Conservation (phyloP, 345 rosid species). For the Turritis glabra region DNA sequence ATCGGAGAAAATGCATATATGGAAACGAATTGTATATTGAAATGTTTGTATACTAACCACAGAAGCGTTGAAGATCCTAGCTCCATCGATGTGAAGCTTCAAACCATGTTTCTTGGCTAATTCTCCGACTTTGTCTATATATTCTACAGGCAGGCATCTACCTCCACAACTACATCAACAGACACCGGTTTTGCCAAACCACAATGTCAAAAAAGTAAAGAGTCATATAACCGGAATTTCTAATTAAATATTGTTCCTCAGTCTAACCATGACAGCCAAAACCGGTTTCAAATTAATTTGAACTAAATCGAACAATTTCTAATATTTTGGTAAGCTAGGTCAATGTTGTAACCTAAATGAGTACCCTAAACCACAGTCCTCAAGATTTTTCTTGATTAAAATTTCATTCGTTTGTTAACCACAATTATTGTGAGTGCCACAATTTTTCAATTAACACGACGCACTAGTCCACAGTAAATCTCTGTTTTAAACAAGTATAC, state of each 20-base stretch:
- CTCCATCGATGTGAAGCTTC: conserved; percentile 96
- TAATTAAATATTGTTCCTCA: not conserved
- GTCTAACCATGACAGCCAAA: not conserved
- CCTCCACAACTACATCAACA: conserved; percentile 75
- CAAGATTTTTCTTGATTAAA: not conserved
- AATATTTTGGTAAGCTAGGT: not conserved
- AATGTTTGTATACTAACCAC: conserved; percentile 53
- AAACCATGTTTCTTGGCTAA: conserved; percentile 77
- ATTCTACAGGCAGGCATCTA: conserved; percentile 70
- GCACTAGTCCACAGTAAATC: too few species aligned
- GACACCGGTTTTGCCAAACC: conserved; percentile 7
- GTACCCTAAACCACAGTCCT: not conserved
- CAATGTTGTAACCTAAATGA: not conserved
- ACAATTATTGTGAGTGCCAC: too few species aligned
- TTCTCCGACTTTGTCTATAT: conserved; percentile 71
- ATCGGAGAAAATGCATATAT: not conserved
- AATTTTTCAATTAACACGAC: too few species aligned
- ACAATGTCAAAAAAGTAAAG: not conserved
- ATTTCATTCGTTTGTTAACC: too few species aligned
- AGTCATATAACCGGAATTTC: not conserved
- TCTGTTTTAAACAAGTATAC: too few species aligned
- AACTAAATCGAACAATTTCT: not conserved
- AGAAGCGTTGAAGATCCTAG: conserved; percentile 93
- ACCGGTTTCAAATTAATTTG: not conserved
- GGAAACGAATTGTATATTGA: not conserved